Evolutionary conservation across 352 stramenopile genomes (phyloP), one percentile per base, ranked within the genome.

Genomic region (Globisporangium polare): DNA sequence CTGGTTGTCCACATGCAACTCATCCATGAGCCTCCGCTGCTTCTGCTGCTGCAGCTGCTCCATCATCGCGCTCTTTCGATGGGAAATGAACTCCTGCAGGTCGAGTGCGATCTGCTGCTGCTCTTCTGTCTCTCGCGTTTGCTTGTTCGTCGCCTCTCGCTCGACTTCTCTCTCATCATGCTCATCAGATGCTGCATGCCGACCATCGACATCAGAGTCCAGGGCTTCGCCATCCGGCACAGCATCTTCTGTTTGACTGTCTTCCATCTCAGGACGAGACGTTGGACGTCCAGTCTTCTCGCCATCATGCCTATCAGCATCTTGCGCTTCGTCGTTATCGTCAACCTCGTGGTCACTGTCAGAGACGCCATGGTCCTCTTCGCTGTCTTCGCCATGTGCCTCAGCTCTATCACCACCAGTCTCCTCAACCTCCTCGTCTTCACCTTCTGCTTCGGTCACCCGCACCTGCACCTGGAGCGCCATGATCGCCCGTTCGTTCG

Each of bases 401-500:
- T 43, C 10, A 18, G n/a, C 12, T 18, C n/a, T 18, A 10, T 1
- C n/a, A 18, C 35, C 9, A 50, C 10, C 26, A 56, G n/a, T 18
- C 5, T 52, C 41, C 13, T 42, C 43, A 4, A 24, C 41, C 29
- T 62, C 22, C 37, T 37, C 35, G n/a, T n/a, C n/a, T n/a, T n/a
- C n/a, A n/a, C n/a, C n/a, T 53, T 60, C 29, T n/a, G 42, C 18
- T 37, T 27, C 49, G 6, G 18, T 22, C 7, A 43, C 39, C 55
- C 33, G 15, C 29, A 67, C 24, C 13, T 66, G 35, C 8, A 88
- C 68, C 18, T 68, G 53, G 29, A 90, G 69, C 15, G 71, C 72
- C 53, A 85, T 67, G 45, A 88, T 90, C 18, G 72, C 67, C 13
- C 73, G 68, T 58, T 90, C 80, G 22, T 86, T 72, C 0, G 66